Evolutionary conservation across 176 grass and related monocot species (phyloP).

Genomic region (Secale cereale): DNA sequence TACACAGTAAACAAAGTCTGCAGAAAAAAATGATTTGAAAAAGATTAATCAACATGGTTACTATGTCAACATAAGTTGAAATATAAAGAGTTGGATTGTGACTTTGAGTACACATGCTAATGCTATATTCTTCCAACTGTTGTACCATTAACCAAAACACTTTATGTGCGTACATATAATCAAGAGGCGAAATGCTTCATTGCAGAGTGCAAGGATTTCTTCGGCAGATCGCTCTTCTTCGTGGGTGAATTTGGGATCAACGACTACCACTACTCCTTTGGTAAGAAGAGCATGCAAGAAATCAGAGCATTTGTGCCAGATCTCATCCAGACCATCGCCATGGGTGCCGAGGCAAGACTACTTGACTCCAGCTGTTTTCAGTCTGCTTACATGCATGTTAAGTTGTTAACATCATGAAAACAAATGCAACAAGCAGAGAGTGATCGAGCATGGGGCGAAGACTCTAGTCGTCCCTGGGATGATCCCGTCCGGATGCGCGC

Average conservation of each 20-base stretch:
- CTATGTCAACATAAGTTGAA: background rate
- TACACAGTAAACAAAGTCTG: background rate
- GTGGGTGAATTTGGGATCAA: constrained; percentile 24
- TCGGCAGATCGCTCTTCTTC: constrained; percentile 31
- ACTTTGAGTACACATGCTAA: background rate
- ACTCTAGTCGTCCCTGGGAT: background rate
- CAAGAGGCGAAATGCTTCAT: background rate
- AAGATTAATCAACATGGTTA: background rate
- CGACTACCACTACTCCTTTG: constrained; percentile 18
- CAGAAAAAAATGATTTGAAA: background rate
- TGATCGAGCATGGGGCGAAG: background rate
- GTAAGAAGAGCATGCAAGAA: constrained; percentile 20
- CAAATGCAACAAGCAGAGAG: background rate
- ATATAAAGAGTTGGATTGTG: background rate
- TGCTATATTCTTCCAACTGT: no score
- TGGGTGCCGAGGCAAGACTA: constrained; percentile 14
- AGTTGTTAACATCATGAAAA: background rate
- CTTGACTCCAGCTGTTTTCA: background rate
- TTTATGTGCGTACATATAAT: background rate
- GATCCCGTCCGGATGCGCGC: constrained; percentile 33
- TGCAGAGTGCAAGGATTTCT: constrained; percentile 37
- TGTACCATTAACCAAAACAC: background rate
- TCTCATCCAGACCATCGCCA: constrained; percentile 26
- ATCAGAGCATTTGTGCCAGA: constrained; percentile 18
- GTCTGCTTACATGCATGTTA: background rate